Evolutionary conservation across 805 yeast genomes (phyloP), one percentile per base, ranked within the genome.

Genomic region (Suhomyces sp.): DNA sequence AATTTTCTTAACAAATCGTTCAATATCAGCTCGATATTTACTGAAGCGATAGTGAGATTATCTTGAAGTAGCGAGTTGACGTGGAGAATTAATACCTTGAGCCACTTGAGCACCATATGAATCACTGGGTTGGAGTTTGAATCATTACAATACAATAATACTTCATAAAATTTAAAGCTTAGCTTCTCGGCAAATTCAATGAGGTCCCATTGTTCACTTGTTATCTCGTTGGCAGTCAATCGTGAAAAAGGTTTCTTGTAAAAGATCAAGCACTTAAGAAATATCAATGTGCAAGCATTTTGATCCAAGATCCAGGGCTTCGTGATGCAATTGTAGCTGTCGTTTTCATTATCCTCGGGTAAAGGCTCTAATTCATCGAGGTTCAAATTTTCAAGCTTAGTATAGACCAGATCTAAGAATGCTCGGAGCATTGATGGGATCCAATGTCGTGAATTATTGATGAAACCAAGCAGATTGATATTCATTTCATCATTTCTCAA

Each of bases 101-200:
- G 27, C 66, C 66, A 63, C 50, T 63, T 63, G 24, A 60, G 50
- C 13, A 58, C 43, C 61, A 61, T 54, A 47, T 63, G 66, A 15
- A 45, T 24, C 2, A 54, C 53, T 6, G 65, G 65, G 25, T 46
- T 24, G 2, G 46, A 20, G 8, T 44, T 46, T 10, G 44, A 12
- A 22, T 41, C 44, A 20, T 45, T 35, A 43, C 53, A 48, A 47
- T 46, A 20, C 12, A 44, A 31, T 25, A 58, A 33, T 17, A 59
- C 51, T 20, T 59, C 64, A 24, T 55, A 41, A 41, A 61, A 56
- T 25, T 51, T 44, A 19, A 35, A 41, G 12, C 46, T 31, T 31
- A 58, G 47, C 21, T 47, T 55, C n/a, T 51, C 52, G 4, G 51
- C 27, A 44, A 59, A 57, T 19, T 48, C 53, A 9, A 60, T 17